Evolutionary conservation across 192 early-diverging fungal species (phyloP).

Genomic region (Polychytrium aggregatum): DNA sequence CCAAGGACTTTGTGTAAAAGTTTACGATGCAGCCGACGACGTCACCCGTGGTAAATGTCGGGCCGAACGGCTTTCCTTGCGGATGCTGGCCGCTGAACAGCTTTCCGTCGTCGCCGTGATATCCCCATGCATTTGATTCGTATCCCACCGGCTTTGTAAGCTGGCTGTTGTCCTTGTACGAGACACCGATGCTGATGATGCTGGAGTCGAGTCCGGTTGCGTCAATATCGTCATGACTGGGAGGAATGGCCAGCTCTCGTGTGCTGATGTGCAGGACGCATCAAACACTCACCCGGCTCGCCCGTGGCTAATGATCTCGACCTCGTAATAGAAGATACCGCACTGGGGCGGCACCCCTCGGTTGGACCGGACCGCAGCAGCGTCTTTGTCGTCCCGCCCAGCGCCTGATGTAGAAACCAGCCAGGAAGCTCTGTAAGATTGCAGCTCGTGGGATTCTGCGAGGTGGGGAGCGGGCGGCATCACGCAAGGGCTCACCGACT

Average conservation of each 20-base stretch:
- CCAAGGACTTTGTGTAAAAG: slow-evolving; percentile 59
- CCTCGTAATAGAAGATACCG: slow-evolving; percentile 90
- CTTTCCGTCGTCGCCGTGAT: slow-evolving; percentile 94
- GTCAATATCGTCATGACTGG: no score
- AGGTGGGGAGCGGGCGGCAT: no score
- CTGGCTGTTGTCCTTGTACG: no score
- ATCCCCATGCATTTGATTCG: slow-evolving; percentile 96
- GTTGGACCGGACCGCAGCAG: slow-evolving; percentile 71
- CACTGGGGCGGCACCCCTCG: slow-evolving; percentile 69
- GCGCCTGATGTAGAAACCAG: slow-evolving; percentile 4
- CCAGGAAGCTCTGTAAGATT: neutral
- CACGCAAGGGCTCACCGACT: no score
- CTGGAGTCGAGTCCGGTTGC: no score
- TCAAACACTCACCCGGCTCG: slow-evolving; percentile 49
- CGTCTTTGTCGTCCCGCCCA: slow-evolving; percentile 62
- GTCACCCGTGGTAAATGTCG: slow-evolving; percentile 84
- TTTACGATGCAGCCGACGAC: slow-evolving; percentile 88
- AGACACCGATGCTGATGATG: no score
- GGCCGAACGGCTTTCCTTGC: slow-evolving; percentile 79
- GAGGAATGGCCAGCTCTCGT: no score
- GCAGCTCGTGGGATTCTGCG: no score
- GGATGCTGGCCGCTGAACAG: slow-evolving; percentile 64
- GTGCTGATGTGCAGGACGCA: no score
- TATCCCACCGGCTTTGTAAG: no score
- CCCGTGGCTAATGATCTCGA: slow-evolving; percentile 74